Base-by-base conservation (phyloP, 2,329 filamentous ascomycete genomes). In the Chaetomiaceae sp. region DNA sequence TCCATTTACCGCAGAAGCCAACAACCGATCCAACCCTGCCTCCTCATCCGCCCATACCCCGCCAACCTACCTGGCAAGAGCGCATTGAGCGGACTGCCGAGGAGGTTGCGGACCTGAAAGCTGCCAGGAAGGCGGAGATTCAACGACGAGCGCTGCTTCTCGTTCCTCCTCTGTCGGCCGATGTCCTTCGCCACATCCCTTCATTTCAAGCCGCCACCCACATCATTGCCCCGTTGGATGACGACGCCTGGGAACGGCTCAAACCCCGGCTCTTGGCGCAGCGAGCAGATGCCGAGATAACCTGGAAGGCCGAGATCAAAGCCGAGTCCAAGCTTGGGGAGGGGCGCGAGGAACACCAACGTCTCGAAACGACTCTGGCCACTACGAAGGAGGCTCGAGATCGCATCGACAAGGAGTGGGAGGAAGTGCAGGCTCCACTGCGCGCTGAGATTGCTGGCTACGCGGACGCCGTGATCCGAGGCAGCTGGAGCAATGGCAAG, bases 191-290 rank as follows among this genome's bases (percentile, higher is more conserved):
- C 45, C 81, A 84, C 58, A 86, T 88, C 64, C 76, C 84, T 38
- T 81, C 84, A 1, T 91, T 88, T 62, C 79, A 84, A 59, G 84
- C 83, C 30, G 82, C 86, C 24, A 75, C 86, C 37, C 79, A 86
- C 52, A 84, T 88, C 30, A 76, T 78, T 9, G 73, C 77, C 19
- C 81, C 82, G 17, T 68, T 91, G 56, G 81, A 78, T 53, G 83
- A 88, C 49, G 69, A 72, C 45, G 78, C 81, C 3, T 91, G 86
- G 86, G 75, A 78, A 41, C 66, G 83, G 42, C 69, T 90, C 29
- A 79, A 81, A 56, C 79, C 81, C 39, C 79, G 81, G 49, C 69
- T 91, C 12, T 64, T 86, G 27, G 74, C 76, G 18, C 84, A 89
- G 62, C 73, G 81, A 55, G 70, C 74, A 48, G 74, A 76, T 53